Evolutionary conservation across 2,329 filamentous ascomycete genomes (phyloP), one percentile per base, ranked within the genome.

Genomic region (Plectosphaerella cucumerina): DNA sequence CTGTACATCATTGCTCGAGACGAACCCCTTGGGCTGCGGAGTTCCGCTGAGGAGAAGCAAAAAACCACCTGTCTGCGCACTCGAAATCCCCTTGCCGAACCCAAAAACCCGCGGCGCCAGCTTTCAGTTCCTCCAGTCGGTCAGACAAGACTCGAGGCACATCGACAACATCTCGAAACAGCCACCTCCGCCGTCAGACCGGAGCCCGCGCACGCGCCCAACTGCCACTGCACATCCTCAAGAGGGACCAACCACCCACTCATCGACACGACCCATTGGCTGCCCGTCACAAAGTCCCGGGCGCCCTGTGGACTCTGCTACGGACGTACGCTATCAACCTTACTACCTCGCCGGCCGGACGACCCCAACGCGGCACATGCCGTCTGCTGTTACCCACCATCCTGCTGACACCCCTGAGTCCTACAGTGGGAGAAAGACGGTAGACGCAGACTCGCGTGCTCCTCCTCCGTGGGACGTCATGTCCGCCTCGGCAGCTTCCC

Each of bases 401-500:
- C 18, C 18, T 20, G 39, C 39, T 20, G n/a, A 20, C 18, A 42
- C 39, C 39, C 39, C 39, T 42, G 39, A 42, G 39, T 18, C 39
- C n/a, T 42, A 42, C 39, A 42, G 39, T 42, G 39, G 39, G 39
- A 42, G 15, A 42, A 42, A 18, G 10, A 20, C 39, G 39, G 39
- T 12, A 42, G 39, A 42, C 6, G 10, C 10, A 34, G 35, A 21
- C 37, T 23, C 20, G 37, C 44, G 47, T 48, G 23, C 44, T 44
- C 48, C 34, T 22, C 41, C 45, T 41, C 23, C 37, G 47, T 34
- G 49, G 26, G 47, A 46, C 54, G 48, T 21, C 44, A 56, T 56
- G 54, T 53, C 54, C 17, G 54, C 45, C 47, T 53, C 45, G 39
- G 42, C 54, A 37, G 51, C 54, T 26, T 53, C 52, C 12, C 55